Conservation (phyloP, 2,329 filamentous ascomycete species). For the Colletotrichum magnum region DNA sequence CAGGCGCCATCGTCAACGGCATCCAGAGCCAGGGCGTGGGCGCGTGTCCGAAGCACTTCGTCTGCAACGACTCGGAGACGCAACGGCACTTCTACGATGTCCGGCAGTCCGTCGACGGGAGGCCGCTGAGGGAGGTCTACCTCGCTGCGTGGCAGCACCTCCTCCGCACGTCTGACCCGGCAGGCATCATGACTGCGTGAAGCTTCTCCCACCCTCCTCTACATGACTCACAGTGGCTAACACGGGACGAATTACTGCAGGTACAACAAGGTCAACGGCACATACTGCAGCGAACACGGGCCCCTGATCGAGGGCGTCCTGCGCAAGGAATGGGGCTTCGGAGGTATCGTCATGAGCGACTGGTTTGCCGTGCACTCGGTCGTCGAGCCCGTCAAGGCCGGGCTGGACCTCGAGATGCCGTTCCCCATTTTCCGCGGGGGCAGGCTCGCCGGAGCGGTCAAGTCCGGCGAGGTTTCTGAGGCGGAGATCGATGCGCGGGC, state of each 20-base stretch:
- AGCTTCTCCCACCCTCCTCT: neutral
- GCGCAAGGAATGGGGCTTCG: constrained; percentile 51
- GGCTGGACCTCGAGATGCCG: constrained; percentile 53
- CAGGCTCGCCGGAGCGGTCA: constrained; percentile 40
- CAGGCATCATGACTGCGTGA: constrained; percentile 42
- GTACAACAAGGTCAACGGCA: constrained; percentile 48
- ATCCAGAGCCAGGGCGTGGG: constrained; percentile 53
- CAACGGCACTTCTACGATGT: constrained; percentile 42
- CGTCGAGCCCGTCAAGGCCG: constrained; percentile 47
- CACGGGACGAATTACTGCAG: constrained; percentile 23
- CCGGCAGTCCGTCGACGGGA: constrained; percentile 15
- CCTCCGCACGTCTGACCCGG: constrained; percentile 36
- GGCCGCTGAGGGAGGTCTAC: constrained; percentile 42
- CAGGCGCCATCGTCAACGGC: constrained; percentile 56
- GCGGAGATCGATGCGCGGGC: constrained; percentile 39
- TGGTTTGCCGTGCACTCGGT: constrained; percentile 52
- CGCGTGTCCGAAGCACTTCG: constrained; percentile 57
- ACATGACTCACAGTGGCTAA: neutral
- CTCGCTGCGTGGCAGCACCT: constrained; percentile 42
- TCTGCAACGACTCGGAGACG: constrained; percentile 53
- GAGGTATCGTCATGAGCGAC: constrained; percentile 53
- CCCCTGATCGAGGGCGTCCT: constrained; percentile 45
- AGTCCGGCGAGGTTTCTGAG: constrained; percentile 34
- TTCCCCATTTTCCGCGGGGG: constrained; percentile 41
- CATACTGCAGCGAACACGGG: constrained; percentile 43